phyloP scores from a whole-genome alignment of 495 filamentous ascomycete species.

The Neurospora sp. region DNA sequence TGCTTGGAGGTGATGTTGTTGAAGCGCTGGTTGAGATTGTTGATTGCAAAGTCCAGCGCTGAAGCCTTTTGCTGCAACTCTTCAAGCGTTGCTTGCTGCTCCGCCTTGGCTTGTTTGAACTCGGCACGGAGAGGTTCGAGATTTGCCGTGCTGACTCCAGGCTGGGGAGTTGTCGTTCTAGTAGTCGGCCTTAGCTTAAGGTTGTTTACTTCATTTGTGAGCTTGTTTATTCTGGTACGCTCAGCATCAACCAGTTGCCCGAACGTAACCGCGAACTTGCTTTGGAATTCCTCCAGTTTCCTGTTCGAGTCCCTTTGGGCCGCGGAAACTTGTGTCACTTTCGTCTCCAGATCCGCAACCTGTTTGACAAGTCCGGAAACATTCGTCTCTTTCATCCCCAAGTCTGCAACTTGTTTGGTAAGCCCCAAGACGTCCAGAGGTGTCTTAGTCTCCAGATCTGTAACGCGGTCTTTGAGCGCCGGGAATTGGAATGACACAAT shows the following conservation, averaged over 20 bases:
- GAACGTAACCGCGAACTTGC: background rate
- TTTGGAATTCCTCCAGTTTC: background rate
- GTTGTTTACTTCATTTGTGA: background rate
- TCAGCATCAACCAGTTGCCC: background rate
- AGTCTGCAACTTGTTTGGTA: background rate
- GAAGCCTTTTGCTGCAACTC: background rate
- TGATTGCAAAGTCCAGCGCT: constrained; percentile 1
- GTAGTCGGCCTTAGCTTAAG: background rate
- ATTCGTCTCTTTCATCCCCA: background rate
- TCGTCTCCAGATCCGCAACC: background rate
- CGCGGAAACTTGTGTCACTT: background rate
- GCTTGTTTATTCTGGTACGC: background rate
- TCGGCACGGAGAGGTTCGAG: background rate
- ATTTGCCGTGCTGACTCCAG: background rate
- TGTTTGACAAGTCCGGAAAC: background rate
- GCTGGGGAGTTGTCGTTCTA: background rate
- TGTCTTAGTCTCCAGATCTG: background rate
- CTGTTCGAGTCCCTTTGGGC: background rate
- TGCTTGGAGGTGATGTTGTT: constrained; percentile 20
- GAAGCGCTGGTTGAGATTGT: constrained; percentile 10
- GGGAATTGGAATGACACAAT: constrained; percentile 3
- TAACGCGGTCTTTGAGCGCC: background rate
- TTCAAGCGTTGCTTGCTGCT: background rate
- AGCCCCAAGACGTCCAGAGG: background rate
- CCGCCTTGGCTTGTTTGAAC: background rate